Evolutionary conservation across 2,329 filamentous ascomycete species (phyloP).

Genomic region (Microascus cirrosus): DNA sequence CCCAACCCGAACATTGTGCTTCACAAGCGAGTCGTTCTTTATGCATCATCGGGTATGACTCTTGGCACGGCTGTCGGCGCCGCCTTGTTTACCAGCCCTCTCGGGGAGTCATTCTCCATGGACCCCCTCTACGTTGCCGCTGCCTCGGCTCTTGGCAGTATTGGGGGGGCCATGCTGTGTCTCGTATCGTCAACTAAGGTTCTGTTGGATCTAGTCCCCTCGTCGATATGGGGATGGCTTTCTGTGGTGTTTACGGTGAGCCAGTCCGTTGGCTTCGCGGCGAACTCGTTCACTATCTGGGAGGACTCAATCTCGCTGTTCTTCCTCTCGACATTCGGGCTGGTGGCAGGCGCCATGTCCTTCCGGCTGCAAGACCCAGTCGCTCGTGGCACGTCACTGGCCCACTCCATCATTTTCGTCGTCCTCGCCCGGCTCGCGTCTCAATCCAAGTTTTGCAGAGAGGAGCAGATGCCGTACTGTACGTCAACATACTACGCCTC

Average conservation of each 20-base stretch:
- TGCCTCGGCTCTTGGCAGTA: conserved; percentile 32
- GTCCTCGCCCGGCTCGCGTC: conserved; percentile 70
- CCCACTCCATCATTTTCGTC: conserved; percentile 77
- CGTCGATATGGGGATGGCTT: conserved; percentile 81
- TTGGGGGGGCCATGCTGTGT: conserved; percentile 24
- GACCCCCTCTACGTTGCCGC: conserved; percentile 21
- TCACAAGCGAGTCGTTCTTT: conserved; percentile 24
- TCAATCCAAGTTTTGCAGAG: conserved; percentile 83
- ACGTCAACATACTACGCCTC: conserved; percentile 93
- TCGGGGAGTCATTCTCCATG: background rate
- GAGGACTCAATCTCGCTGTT: conserved; percentile 91
- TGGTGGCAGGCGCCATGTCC: conserved; percentile 63
- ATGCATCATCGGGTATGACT: conserved; percentile 21
- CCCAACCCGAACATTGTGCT: conserved; percentile 20
- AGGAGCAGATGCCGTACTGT: conserved; percentile 98
- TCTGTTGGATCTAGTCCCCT: conserved; percentile 49
- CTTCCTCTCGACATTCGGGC: conserved; percentile 79
- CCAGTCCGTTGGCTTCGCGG: conserved; percentile 88
- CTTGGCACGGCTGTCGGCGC: conserved; percentile 20
- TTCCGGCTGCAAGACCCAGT: conserved; percentile 56
- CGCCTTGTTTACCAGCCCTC: conserved; percentile 11
- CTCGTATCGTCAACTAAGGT: conserved; percentile 29
- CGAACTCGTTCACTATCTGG: conserved; percentile 98
- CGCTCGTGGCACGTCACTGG: conserved; percentile 66
- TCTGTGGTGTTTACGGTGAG: conserved; percentile 70